Conservation (phyloP, 2,329 filamentous ascomycete genomes). For the Epichloe bromicola region DNA sequence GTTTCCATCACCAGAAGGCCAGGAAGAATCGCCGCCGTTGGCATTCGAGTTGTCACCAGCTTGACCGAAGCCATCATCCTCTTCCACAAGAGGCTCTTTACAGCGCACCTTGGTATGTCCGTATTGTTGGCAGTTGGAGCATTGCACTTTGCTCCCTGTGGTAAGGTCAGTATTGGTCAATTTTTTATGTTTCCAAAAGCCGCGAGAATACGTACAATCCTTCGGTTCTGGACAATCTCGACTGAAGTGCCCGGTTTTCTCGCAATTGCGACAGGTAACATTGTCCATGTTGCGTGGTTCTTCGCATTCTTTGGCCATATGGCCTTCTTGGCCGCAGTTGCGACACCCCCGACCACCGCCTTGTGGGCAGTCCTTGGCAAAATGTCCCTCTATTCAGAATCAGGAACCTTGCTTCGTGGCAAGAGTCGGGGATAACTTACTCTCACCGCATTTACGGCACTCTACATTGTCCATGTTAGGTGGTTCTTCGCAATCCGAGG, state of each 20-base stretch:
- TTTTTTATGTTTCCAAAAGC: not conserved
- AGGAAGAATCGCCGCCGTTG: not conserved
- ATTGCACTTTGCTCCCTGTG: constrained; percentile 27
- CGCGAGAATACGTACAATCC: constrained; percentile 19
- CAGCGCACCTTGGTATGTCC: constrained; percentile 28
- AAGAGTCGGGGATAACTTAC: constrained; percentile 24
- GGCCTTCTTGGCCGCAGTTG: constrained; percentile 53
- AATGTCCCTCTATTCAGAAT: constrained; percentile 39
- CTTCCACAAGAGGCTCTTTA: constrained; percentile 14
- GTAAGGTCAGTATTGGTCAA: not conserved
- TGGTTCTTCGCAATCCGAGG: constrained; percentile 41
- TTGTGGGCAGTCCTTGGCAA: constrained; percentile 50
- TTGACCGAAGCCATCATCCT: constrained; percentile 8
- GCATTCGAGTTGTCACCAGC: constrained; percentile 5
- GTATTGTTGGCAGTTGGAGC: constrained; percentile 24
- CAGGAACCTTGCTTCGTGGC: not conserved
- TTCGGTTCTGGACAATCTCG: constrained; percentile 48
- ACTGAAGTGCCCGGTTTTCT: constrained; percentile 46
- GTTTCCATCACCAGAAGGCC: constrained; percentile 5
- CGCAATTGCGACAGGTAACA: constrained; percentile 49
- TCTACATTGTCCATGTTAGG: constrained; percentile 50
- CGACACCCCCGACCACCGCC: constrained; percentile 41
- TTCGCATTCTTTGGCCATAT: constrained; percentile 39
- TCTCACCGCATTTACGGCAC: constrained; percentile 51
- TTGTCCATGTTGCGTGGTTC: constrained; percentile 28